Percentiles rank a stretch among this genome's conserved stretches.
phyloP scores from a whole-genome alignment of 768 basidiomycete genomes.

The Tulasnella calospora region DNA sequence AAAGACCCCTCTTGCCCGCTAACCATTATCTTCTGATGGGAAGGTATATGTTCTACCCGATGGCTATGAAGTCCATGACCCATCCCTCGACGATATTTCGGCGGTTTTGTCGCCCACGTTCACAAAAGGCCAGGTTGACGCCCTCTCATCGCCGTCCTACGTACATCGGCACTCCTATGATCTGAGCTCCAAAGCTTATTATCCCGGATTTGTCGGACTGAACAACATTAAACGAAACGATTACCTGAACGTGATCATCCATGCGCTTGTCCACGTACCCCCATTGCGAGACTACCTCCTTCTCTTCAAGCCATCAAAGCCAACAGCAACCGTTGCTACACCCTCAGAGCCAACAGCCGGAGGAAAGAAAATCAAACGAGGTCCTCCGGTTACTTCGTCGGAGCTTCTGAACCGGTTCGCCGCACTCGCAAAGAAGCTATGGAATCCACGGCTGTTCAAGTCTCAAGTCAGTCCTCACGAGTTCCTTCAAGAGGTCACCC shows the following conservation, averaged over 20 bases:
- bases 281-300: conserved; percentile 85
- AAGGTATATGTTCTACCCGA: conserved; percentile 97
- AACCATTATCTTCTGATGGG: conserved; percentile 1
- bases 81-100: conserved; percentile 91
- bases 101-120: conserved; percentile 88
- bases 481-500: conserved; percentile 92
- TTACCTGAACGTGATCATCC: conserved; percentile 95
- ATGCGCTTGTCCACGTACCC: conserved; percentile 83
- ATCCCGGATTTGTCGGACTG: conserved; percentile 90
- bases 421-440: conserved; percentile 82
- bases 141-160: conserved; percentile 54
- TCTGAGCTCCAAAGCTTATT: conserved; percentile 70
- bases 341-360: neutral
- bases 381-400: conserved; percentile 34
- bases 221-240: conserved; percentile 98
- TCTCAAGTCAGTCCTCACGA: conserved; percentile 99
- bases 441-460: conserved; percentile 96
- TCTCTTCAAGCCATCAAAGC: conserved; percentile 46
- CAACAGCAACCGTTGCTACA: conserved; percentile 56
- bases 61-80: conserved; percentile 93
- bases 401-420: conserved; percentile 88
- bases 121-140: conserved; percentile 43
- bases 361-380: neutral
- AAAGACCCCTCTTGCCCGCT: neutral
- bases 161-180: conserved; percentile 78